These are phyloP conservation scores for Fagus crenata DNA, from an alignment of 306 rosid genomes.

Conservation along the genomic window DNA sequence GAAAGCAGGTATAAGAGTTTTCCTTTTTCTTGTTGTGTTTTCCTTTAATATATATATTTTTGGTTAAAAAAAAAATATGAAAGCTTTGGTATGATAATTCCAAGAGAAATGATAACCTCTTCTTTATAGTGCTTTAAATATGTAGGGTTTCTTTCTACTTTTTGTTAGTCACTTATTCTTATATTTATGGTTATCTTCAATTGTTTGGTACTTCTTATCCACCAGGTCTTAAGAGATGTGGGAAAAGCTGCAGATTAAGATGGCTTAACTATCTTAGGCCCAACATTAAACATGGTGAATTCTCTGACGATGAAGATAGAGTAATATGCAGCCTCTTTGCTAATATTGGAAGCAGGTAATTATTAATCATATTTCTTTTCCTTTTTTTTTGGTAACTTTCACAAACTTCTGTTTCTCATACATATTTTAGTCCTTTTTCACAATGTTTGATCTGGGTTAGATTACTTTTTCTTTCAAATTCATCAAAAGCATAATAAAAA, in stretches of 20 bases:
- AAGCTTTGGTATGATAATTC: neutral
- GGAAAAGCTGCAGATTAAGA: slow-evolving; percentile 90
- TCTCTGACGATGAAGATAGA: slow-evolving; percentile 79
- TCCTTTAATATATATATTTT: neutral
- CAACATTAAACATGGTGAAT: slow-evolving; percentile 84
- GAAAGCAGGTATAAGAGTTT: slow-evolving; percentile 55
- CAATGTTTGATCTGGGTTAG: neutral
- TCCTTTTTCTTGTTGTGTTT: neutral
- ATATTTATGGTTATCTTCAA: slow-evolving; percentile 9
- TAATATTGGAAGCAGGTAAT: slow-evolving; percentile 92
- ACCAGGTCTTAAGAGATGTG: slow-evolving; percentile 86
- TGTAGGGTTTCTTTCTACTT: neutral
- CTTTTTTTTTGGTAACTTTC: neutral
- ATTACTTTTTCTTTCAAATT: slow-evolving; percentile 9
- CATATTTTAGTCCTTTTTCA: neutral
- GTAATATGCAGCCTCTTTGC: slow-evolving; percentile 76
- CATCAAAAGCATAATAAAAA: slow-evolving; percentile 1
- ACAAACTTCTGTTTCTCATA: neutral
- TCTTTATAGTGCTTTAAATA: neutral
- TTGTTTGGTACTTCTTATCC: slow-evolving; percentile 16
- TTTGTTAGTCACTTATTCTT: neutral
- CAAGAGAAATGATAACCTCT: slow-evolving; percentile 10
- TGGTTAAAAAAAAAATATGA: neutral
- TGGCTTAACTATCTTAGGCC: slow-evolving; percentile 98
- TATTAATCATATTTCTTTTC: neutral